Percentiles rank a stretch among this genome's conserved stretches.
phyloP scores from a whole-genome alignment of 2,329 filamentous ascomycete genomes.

The Penicillium sp. region DNA sequence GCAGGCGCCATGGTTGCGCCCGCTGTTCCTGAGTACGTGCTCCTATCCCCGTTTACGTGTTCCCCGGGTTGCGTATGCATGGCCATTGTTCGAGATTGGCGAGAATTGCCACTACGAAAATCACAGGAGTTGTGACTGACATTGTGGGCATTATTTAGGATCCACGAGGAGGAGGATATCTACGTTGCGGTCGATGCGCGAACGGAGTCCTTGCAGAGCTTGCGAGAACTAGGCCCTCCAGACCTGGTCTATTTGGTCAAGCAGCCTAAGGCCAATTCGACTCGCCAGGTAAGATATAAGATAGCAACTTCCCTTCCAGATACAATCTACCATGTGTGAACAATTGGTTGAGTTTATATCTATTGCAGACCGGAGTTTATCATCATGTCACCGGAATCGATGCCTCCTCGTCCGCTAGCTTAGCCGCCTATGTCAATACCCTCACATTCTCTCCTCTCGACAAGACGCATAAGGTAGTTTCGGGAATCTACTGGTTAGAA shows the following conservation, averaged over 20 bases:
- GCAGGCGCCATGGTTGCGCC: constrained; percentile 64
- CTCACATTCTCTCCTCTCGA: constrained; percentile 86
- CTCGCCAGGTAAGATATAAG: constrained; percentile 51
- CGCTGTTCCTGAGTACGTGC: constrained; percentile 69
- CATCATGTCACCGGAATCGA: constrained; percentile 98
- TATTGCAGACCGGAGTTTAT: constrained; percentile 76
- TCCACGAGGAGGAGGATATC: constrained; percentile 89
- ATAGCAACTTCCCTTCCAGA: background rate
- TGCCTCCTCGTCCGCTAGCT: constrained; percentile 92
- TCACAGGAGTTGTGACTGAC: constrained; percentile 17
- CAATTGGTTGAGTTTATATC: constrained; percentile 5
- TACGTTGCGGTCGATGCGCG: constrained; percentile 82
- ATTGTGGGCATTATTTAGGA: constrained; percentile 51
- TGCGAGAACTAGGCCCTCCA: constrained; percentile 91
- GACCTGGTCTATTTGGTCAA: constrained; percentile 95
- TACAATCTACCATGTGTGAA: background rate
- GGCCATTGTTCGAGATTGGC: constrained; percentile 10
- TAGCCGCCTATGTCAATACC: constrained; percentile 98
- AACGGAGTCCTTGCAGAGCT: constrained; percentile 78
- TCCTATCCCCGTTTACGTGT: constrained; percentile 26
- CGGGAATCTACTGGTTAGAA: constrained; percentile 85
- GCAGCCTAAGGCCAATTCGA: constrained; percentile 58
- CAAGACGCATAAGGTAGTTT: constrained; percentile 83
- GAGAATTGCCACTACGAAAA: constrained; percentile 6
- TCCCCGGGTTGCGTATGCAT: constrained; percentile 24